Conservation (phyloP, 2,329 filamentous ascomycete species). For the Huntiella abstrusa region DNA sequence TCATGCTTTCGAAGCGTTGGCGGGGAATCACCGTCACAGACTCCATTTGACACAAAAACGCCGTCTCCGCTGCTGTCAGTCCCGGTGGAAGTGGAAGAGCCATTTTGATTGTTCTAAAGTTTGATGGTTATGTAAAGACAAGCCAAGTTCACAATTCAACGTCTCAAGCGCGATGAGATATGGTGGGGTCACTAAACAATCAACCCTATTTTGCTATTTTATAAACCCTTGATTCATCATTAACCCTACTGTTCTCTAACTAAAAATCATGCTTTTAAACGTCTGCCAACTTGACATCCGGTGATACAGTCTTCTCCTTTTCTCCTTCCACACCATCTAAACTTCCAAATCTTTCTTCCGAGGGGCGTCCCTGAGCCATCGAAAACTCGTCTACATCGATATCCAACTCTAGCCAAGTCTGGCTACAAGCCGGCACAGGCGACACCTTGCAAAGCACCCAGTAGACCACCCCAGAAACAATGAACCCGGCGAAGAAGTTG, state of each 20-base stretch:
- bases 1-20: slow-evolving; percentile 69
- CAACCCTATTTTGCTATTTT: background rate
- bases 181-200: background rate
- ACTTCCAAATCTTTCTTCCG: slow-evolving; percentile 16
- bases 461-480: slow-evolving; percentile 49
- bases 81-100: slow-evolving; percentile 29
- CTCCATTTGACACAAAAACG: slow-evolving; percentile 96
- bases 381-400: slow-evolving; percentile 36
- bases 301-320: slow-evolving; percentile 8
- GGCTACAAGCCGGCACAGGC: slow-evolving; percentile 56
- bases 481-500: slow-evolving; percentile 77
- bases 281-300: slow-evolving; percentile 9
- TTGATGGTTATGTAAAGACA: no score
- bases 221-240: background rate
- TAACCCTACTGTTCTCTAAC: background rate
- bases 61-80: slow-evolving; percentile 71
- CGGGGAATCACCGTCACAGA: slow-evolving; percentile 81
- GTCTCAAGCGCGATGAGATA: no score
- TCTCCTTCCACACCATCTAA: slow-evolving; percentile 21
- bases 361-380: slow-evolving; percentile 23
- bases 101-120: slow-evolving; percentile 18
- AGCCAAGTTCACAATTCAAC: no score
- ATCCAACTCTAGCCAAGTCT: slow-evolving; percentile 60
- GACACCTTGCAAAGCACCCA: slow-evolving; percentile 48
- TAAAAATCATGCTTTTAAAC: background rate